Percentiles rank a stretch among this genome's conserved stretches.
Conservation (phyloP, 345 rosid genomes). For the Euphorbia peplus region DNA sequence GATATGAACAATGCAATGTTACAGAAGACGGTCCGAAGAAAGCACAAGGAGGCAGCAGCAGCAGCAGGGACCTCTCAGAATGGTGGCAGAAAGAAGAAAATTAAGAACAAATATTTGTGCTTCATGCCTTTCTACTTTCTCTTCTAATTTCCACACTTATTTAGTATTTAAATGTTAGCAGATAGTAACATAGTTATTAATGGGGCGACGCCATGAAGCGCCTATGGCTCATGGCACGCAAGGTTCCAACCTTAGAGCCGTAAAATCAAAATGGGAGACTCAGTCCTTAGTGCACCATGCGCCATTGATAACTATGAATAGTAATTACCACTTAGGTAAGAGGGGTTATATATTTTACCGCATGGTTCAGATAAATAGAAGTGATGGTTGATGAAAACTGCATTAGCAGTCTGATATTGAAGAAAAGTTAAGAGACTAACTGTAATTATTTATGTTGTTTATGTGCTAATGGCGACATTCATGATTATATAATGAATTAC, state of each 20-base stretch:
- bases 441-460: neutral
- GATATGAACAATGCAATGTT: neutral
- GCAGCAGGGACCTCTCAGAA: conserved; percentile 14
- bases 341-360: neutral
- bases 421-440: neutral
- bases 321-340: neutral
- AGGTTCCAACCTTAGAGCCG: too few species aligned
- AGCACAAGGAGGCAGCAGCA: conserved; percentile 12
- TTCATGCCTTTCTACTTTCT: conserved; percentile 37
- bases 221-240: too few species aligned
- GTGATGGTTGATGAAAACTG: neutral
- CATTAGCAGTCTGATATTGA: neutral
- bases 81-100: conserved; percentile 25
- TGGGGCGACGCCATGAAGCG: too few species aligned
- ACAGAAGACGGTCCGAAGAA: neutral
- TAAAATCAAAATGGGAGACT: too few species aligned
- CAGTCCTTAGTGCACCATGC: too few species aligned
- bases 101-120: conserved; percentile 36
- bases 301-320: too few species aligned
- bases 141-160: conserved; percentile 5
- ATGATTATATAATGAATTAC: neutral
- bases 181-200: too few species aligned
- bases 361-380: neutral
- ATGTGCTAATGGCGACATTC: neutral
- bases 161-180: too few species aligned